Base-by-base conservation (phyloP, 352 stramenopile species). In the Phytophthora kernoviae region DNA sequence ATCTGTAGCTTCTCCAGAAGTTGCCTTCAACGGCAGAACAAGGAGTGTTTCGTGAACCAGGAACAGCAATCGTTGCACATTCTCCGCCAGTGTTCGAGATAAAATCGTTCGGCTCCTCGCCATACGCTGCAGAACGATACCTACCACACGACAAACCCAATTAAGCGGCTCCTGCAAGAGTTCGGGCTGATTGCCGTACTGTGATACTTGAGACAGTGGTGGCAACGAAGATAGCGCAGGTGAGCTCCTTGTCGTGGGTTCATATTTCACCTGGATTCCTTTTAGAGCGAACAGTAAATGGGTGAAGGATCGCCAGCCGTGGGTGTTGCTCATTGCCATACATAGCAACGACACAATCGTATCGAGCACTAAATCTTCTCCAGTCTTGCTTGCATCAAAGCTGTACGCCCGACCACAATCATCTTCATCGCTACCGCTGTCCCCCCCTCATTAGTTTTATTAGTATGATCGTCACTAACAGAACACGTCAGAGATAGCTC, bases 271-370 rank as follows among this genome's bases (percentile, higher is more conserved):
- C 36, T 86, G 81, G 42, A 90, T 79, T 1, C 69, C 62, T 47
- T 85, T 83, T 14, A 94, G 53, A 2, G 73, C 80, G 14, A 84
- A 27, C 21, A 96, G 73, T 11, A 94, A 60, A 39, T 94, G 75
- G 5, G 75, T 75, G 24, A 96, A 83, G 5, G 81, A 85, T 26
- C 72, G 52, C 76, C 80, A 93, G 0, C 87, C 87, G 14, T 76
- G 65, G 1, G 65, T 37, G 7, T 84, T 84, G 33, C 74, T 73
- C 84, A 96, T 93, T 6, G 85, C 77, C 27, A 76, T 71, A 40
- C 75, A 91, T 14, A 96, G 36, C 8, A 96, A 49, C n/a, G 82
- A 92, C 22, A 96, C 81, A 39, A 94, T 88, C 6, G 79, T 90
- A 51, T 96, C 87, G 3, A 94, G 58, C 1, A 96, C 84, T 17